Evolutionary conservation across 2,329 filamentous ascomycete genomes (phyloP), one percentile per base, ranked within the genome.

Genomic region (Clonostachys chloroleuca): DNA sequence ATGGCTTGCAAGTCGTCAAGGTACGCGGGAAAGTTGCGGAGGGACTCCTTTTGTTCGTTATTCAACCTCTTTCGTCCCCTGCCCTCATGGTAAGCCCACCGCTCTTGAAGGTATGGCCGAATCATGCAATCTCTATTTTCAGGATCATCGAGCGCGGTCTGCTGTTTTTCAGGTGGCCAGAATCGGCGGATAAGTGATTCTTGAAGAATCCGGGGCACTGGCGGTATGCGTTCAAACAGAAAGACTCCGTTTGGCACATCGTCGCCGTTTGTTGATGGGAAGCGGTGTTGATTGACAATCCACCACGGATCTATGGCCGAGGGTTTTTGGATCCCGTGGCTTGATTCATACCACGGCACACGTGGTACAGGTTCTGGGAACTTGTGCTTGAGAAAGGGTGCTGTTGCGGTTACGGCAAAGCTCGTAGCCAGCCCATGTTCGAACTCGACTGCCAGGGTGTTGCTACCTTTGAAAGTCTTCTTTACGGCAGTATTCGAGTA

Each of bases 61-160:
- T 49, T 49, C 30, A 49, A 18, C 36, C 48, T 47, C 42, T 36
- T 44, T 17, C 48, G 48, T 13, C 48, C 45, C 17, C 39, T 47
- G n/a, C 20, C 36, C 30, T 47, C 24, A 41, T 49, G 43, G 33
- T 49, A 47, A 4, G 33, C 45, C 48, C 48, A 49, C 5, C 48
- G 40, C 24, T 49, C 48, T 39, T 47, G 45, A 2, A 47, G 37
- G 24, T 47, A 49, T 12, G 48, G 48, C 12, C 48, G 44, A n/a
- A 49, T 49, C 48, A 49, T 49, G 39, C 48, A 49, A 34, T 49
- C 48, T 24, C 41, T 44, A n/a, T 49, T 49, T 5, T 49, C 44
- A 14, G 13, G 13, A 40, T 49, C 48, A 5, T 49, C 30, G n/a
- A 47, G 42, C 5, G 43, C 42, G 18, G 41, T 42, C 24, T 42